Base-by-base conservation (phyloP, 2,329 filamentous ascomycete genomes). In the Verticillium klebahnii region DNA sequence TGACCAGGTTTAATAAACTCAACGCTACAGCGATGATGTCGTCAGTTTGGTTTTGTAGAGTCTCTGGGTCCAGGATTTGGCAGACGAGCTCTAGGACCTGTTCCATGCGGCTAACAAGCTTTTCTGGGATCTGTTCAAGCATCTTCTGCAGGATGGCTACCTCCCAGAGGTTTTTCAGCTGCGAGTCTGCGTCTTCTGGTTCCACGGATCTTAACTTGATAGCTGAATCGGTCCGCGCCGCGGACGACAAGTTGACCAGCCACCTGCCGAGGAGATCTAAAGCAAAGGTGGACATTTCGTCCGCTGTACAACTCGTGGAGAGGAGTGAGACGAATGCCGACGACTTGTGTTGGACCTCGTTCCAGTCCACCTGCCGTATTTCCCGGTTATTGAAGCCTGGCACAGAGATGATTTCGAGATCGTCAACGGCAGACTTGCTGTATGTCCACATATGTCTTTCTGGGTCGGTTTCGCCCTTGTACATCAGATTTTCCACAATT, bases 111-210 rank as follows among this genome's bases (percentile, higher is more conserved):
- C 80, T 82, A 34, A 89, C 82, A 14, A 92, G 79, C 64, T 85
- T 86, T 25, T 88, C 83, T 1, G 87, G 82, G 56, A 88, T 82
- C 56, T 78, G 81, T 29, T 85, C 82, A 72, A 91, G 85, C 74
- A 92, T 81, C 37, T 81, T 82, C 68, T 90, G 87, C 8, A 91
- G 78, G 0, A 91, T 73, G 57, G 86, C 86, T 5, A 87, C 79
- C 64, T 89, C 81, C 6, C 82, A 72, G 1, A 92, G 74, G 4
- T 80, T 77, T 5, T 69, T 70, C 3, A 85, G 62, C 0, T 83
- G 76, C 56, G 84, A 79, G 1, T 71, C 67, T 0, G 68, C 60
- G 4, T 74, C 67, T 1, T 76, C 70, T 23, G 74, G 67, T 11
- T 68, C 66, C 6, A 67, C 66, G 5, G 8, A 64, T 37, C 67